Evolutionary conservation across 192 early-diverging fungal genomes (phyloP).

Genomic region (Powellomyces hirtus): DNA sequence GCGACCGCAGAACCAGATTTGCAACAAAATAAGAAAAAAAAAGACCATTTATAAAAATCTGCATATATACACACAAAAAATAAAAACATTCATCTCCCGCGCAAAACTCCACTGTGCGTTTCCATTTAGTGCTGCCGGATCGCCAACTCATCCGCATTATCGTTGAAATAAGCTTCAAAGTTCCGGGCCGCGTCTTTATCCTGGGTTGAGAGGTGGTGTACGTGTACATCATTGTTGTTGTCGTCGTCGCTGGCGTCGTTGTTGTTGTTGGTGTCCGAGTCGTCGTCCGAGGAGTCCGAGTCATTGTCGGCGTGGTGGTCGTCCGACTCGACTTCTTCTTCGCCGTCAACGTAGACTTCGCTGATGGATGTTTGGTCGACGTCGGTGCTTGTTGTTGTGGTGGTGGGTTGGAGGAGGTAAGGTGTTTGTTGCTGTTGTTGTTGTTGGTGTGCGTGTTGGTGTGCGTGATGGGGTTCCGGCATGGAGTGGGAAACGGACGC

Average conservation of each 20-base stretch:
- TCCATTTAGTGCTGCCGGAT: not conserved
- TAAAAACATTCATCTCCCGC: not conserved
- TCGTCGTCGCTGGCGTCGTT: conserved; percentile 24
- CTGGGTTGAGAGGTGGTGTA: conserved; percentile 8
- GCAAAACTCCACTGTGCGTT: not conserved
- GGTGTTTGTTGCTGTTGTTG: conserved; percentile 63
- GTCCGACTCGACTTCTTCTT: conserved; percentile 1
- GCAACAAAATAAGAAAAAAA: too few relatives aligned
- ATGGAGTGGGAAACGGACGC: not conserved
- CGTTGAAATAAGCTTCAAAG: not conserved
- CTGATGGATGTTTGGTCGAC: conserved; percentile 28
- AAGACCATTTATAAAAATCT: not conserved
- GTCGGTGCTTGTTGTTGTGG: conserved; percentile 69
- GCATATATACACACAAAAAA: not conserved
- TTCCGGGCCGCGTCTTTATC: not conserved
- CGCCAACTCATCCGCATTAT: not conserved
- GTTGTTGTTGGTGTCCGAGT: too few relatives aligned
- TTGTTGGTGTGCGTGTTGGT: conserved; percentile 7
- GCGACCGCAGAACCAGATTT: too few relatives aligned
- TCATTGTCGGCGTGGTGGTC: conserved; percentile 25
- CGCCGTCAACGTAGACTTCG: conserved; percentile 14
- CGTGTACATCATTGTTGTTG: conserved; percentile 36
- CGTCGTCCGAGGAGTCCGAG: conserved; percentile 19
- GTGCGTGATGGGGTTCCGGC: not conserved
- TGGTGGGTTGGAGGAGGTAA: not conserved